These are phyloP conservation scores for Thielaviopsis ethacetica DNA, from an alignment of 2,329 filamentous ascomycete species.

Conservation along the genomic window DNA sequence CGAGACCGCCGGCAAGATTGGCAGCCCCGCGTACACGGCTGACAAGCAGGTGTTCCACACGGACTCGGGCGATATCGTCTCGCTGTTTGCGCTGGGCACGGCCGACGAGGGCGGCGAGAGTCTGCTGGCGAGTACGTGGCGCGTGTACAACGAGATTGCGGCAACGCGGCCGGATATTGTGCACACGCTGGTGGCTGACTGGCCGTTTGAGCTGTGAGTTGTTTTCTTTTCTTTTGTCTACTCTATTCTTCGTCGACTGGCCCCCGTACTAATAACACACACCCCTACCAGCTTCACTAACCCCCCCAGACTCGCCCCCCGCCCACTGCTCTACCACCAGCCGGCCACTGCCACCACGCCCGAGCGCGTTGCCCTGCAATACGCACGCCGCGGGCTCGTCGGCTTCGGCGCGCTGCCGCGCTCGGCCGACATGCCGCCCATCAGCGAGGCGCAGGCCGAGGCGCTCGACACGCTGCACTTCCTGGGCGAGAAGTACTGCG, in stretches of 20 bases:
- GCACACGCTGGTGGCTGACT: slow-evolving; percentile 27
- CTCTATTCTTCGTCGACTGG: no score
- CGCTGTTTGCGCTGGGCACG: slow-evolving; percentile 36
- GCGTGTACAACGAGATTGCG: slow-evolving; percentile 44
- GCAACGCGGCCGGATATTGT: slow-evolving; percentile 39
- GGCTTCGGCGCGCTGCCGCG: slow-evolving; percentile 23
- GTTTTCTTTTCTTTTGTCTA: background rate
- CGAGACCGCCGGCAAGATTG: slow-evolving; percentile 7
- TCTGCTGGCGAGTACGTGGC: slow-evolving; percentile 35
- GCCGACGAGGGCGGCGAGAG: slow-evolving; percentile 33
- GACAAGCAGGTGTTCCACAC: slow-evolving; percentile 41
- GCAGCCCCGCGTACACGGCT: slow-evolving; percentile 5
- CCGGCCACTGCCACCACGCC: slow-evolving; percentile 19
- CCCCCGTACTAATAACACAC: no score
- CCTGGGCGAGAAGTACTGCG: slow-evolving; percentile 28
- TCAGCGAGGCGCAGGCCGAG: slow-evolving; percentile 35
- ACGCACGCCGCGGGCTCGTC: slow-evolving; percentile 18
- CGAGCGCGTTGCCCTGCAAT: slow-evolving; percentile 42
- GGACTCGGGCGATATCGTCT: slow-evolving; percentile 36
- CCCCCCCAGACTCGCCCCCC: slow-evolving; percentile 5
- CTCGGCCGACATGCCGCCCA: slow-evolving; percentile 36
- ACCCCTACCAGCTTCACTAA: background rate
- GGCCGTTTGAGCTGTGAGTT: slow-evolving; percentile 13
- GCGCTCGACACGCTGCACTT: slow-evolving; percentile 35
- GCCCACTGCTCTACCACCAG: slow-evolving; percentile 12